These are phyloP conservation scores for Houttuynia cordata DNA, from an alignment of 164 flowering plant species.

Conservation along the genomic window DNA sequence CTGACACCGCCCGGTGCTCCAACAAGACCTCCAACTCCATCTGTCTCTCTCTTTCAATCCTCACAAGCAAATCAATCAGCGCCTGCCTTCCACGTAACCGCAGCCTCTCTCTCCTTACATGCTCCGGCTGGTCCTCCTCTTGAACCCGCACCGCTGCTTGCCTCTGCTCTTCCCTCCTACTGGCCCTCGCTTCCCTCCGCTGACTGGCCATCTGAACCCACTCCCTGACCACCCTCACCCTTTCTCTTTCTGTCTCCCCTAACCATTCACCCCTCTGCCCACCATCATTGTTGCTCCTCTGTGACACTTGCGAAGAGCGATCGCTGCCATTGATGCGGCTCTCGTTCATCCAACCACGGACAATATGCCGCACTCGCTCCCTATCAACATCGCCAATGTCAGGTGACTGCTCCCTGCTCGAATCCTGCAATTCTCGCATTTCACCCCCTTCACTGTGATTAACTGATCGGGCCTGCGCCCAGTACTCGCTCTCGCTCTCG, in stretches of 20 bases:
- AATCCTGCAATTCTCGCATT: constrained; percentile 33
- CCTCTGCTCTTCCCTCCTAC: constrained; percentile 20
- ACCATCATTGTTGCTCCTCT: constrained; percentile 14
- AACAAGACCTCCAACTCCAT: constrained; percentile 59
- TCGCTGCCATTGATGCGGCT: constrained; percentile 28
- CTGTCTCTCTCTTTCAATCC: constrained; percentile 65
- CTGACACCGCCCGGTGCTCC: constrained; percentile 62
- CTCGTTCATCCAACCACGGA: constrained; percentile 62
- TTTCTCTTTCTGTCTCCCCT: constrained; percentile 71
- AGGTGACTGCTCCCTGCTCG: constrained; percentile 92
- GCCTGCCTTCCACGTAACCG: constrained; percentile 85
- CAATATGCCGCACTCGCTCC: constrained; percentile 71
- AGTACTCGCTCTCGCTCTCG: constrained; percentile 84
- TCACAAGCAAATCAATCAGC: constrained; percentile 65
- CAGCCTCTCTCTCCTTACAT: constrained; percentile 40
- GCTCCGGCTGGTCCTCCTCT: constrained; percentile 36
- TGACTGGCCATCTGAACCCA: constrained; percentile 69
- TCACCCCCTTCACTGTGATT: constrained; percentile 37
- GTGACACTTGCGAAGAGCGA: constrained; percentile 32
- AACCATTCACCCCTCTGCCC: constrained; percentile 56
- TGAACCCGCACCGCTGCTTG: constrained; percentile 35
- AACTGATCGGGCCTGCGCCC: constrained; percentile 59
- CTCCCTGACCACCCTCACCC: constrained; percentile 72
- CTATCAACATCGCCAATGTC: constrained; percentile 89
- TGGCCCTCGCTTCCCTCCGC: constrained; percentile 33